phyloP scores from a whole-genome alignment of 1,284 basidiomycete species.

The Naganishia cerealis region DNA sequence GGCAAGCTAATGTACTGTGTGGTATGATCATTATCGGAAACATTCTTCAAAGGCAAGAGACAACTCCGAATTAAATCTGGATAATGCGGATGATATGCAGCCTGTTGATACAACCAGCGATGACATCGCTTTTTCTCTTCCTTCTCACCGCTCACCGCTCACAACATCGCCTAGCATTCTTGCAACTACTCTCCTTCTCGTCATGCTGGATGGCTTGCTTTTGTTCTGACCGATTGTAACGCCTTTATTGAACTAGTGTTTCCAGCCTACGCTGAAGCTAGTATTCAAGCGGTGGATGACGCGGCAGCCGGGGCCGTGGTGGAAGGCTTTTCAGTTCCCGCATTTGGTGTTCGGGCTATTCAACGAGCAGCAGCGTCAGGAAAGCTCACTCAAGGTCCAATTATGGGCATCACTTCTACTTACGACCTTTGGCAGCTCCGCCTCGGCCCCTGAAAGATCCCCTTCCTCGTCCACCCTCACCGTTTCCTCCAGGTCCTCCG shows the following conservation, averaged over 20 bases:
- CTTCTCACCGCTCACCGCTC: neutral
- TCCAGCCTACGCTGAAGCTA: neutral
- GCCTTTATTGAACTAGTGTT: neutral
- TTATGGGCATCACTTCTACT: neutral
- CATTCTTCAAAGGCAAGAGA: neutral
- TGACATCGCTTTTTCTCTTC: neutral
- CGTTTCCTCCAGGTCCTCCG: neutral
- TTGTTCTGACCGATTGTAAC: neutral
- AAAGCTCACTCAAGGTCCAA: neutral
- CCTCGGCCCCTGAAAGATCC: slow-evolving; percentile 21
- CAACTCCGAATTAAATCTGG: neutral
- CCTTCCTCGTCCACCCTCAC: slow-evolving; percentile 18
- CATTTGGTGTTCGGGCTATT: slow-evolving; percentile 16
- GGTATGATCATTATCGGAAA: neutral
- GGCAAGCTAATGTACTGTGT: neutral
- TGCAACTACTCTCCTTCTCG: neutral
- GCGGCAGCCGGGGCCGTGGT: neutral
- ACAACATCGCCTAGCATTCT: neutral
- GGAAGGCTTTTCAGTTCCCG: neutral
- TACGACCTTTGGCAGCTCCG: slow-evolving; percentile 12
- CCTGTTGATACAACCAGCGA: neutral
- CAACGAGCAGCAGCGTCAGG: neutral
- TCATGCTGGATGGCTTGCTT: neutral
- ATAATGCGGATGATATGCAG: slow-evolving; percentile 8
- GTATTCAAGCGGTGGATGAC: neutral